phyloP scores from a whole-genome alignment of 495 filamentous ascomycete species.

The Aspergillus heteromorphus region DNA sequence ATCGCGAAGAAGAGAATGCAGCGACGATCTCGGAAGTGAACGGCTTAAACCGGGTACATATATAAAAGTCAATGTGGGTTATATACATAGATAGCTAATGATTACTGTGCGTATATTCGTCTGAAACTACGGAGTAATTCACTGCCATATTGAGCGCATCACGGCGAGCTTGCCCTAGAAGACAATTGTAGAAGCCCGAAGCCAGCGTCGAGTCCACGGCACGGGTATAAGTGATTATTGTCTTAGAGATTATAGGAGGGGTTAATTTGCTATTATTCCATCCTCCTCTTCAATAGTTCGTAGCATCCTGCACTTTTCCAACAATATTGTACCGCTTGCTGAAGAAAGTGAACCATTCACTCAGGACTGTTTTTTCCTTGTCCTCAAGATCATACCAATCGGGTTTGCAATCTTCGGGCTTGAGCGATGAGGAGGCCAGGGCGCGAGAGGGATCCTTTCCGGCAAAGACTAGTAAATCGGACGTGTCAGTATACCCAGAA shows the following conservation, averaged over 20 bases:
- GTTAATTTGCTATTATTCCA: not conserved
- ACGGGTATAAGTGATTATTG: conserved; percentile 8
- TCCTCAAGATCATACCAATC: conserved; percentile 83
- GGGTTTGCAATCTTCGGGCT: conserved; percentile 73
- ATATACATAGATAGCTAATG: conserved; percentile 8
- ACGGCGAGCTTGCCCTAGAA: not conserved
- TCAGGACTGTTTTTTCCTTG: conserved; percentile 77
- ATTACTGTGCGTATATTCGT: conserved; percentile 4
- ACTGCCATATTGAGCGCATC: not conserved
- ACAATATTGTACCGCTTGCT: conserved; percentile 93
- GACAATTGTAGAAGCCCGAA: not conserved
- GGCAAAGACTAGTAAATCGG: conserved; percentile 65
- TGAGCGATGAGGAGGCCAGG: conserved; percentile 78
- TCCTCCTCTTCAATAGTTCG: conserved; percentile 23
- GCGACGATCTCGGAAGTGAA: conserved; percentile 46
- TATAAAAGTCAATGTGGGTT: conserved; percentile 5
- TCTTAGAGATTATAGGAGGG: not conserved
- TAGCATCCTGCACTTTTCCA: conserved; percentile 60
- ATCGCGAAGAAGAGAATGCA: conserved; percentile 63
- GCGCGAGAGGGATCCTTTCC: conserved; percentile 92
- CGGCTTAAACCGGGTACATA: conserved; percentile 18
- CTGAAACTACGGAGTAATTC: conserved; percentile 1
- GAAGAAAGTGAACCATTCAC: conserved; percentile 95
- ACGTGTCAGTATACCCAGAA: conserved; percentile 8
- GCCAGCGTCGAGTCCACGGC: too few species aligned